Conservation (phyloP, 2,329 filamentous ascomycete species). For the Periconia digitata region DNA sequence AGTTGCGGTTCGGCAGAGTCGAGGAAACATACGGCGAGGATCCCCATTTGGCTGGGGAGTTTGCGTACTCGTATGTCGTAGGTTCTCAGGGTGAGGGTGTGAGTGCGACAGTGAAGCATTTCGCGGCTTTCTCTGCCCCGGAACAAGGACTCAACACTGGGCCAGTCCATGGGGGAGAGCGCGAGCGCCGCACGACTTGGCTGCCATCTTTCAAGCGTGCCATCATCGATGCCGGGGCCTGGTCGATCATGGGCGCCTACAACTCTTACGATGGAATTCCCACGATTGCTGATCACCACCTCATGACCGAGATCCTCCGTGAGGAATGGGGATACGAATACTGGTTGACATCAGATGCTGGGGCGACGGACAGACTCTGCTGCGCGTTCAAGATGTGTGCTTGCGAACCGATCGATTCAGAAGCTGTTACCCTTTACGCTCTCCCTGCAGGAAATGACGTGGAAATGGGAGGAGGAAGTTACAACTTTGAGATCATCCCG, state of each 20-base stretch:
- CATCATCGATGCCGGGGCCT: conserved; percentile 70
- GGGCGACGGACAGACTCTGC: conserved; percentile 69
- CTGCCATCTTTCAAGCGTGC: conserved; percentile 65
- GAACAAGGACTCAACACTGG: conserved; percentile 74
- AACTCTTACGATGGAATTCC: conserved; percentile 74
- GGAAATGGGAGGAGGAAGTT: conserved; percentile 77
- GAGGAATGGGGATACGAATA: conserved; percentile 74
- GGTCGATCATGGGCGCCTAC: conserved; percentile 73
- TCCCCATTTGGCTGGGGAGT: conserved; percentile 66
- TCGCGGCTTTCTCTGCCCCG: conserved; percentile 67
- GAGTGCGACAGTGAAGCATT: conserved; percentile 75
- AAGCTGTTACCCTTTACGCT: conserved; percentile 64
- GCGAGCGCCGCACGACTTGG: conserved; percentile 58
- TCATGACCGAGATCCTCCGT: conserved; percentile 66
- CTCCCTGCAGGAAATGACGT: conserved; percentile 71
- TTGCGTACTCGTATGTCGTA: conserved; percentile 62
- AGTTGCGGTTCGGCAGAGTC: conserved; percentile 70
- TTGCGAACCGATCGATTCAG: conserved; percentile 60
- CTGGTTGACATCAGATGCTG: conserved; percentile 67
- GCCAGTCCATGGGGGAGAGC: conserved; percentile 58
- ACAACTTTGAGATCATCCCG: conserved; percentile 67
- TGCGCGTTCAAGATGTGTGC: conserved; percentile 64
- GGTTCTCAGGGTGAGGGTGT: conserved; percentile 68
- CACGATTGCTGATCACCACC: conserved; percentile 64
- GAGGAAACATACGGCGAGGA: conserved; percentile 76